Evolutionary conservation across 106 monocot species (phyloP), one percentile per base, ranked within the genome.

Genomic region (Triglochin maritima): DNA sequence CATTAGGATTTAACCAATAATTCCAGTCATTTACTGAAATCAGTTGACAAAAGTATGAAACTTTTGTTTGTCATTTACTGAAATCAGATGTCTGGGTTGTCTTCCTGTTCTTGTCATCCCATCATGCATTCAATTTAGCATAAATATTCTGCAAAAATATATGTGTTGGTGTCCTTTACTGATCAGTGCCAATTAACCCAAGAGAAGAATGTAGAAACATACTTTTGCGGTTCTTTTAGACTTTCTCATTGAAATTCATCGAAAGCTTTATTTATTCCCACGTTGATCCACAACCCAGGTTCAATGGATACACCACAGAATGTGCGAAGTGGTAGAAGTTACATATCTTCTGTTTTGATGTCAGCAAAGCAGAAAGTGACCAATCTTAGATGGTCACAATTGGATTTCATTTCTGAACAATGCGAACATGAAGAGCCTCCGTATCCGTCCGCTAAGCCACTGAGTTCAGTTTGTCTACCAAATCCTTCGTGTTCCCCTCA

Each of bases 311-410:
- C 17, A 4, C 15, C 2, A n/a, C 15, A 67, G 50, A 43, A 67
- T 67, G 67, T 44, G 15, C 41, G 7, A 54, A 55, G 17, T 17
- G 41, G 67, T 4, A n/a, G 6, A 10, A 55, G 52, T 55, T 67
- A 67, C 44, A 42, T 67, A 7, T 67, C 67, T 3, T 47, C 67
- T 55, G 67, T 67, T 55, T 67, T 67, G 5, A 67, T 13, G 10
- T 67, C 54, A 9, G 67, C 67, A 43, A 67, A 67, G 52, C 67
- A 67, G 43, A 67, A 67, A 47, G 67, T 29, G 14, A 54, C 51
- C 12, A 54, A 54, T 12, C 67, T 67, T 51, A 42, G 67, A 67
- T 55, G 67, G 54, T 41, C 67, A 16, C 55, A 51, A 44, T 44
- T 43, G 5, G 55, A 15, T 54, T 53, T 54, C 7, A 53, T 54